A percentile compares a stretch with the other conserved stretches of the same genome.
These are phyloP conservation scores for Trichoderma cornu-damae DNA, from an alignment of 2,329 filamentous ascomycete species.

Conservation along the genomic window DNA sequence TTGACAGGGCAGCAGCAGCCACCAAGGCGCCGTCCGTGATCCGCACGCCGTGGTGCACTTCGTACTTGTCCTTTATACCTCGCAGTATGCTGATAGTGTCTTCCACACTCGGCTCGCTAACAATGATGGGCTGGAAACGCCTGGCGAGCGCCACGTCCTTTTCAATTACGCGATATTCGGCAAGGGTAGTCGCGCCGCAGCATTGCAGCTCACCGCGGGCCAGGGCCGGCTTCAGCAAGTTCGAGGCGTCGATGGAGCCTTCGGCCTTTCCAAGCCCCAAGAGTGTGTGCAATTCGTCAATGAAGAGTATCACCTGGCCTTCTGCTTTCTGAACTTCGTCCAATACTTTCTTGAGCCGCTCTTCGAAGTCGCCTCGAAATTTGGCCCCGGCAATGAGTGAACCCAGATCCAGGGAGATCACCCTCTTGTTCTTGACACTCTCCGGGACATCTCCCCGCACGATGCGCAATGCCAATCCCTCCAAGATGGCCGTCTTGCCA, in stretches of 20 bases:
- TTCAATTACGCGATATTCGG: conserved; percentile 88
- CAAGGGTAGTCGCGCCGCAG: conserved; percentile 88
- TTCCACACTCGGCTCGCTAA: conserved; percentile 85
- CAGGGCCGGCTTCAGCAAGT: conserved; percentile 88
- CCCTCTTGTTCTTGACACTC: conserved; percentile 89
- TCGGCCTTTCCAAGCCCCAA: conserved; percentile 92
- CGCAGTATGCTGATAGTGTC: conserved; percentile 93
- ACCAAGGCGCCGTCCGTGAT: conserved; percentile 92
- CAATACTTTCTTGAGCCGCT: conserved; percentile 82
- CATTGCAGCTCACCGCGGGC: conserved; percentile 90
- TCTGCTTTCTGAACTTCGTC: conserved; percentile 87
- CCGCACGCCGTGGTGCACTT: conserved; percentile 92
- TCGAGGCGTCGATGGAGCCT: conserved; percentile 93
- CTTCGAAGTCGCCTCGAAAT: conserved; percentile 93
- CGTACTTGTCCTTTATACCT: conserved; percentile 96
- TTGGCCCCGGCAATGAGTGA: conserved; percentile 94
- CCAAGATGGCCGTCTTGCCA: conserved; percentile 89
- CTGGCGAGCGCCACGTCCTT: conserved; percentile 91
- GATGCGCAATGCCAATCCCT: conserved; percentile 85
- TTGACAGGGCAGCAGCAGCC: conserved; percentile 84
- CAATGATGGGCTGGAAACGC: conserved; percentile 88
- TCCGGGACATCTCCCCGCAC: conserved; percentile 91
- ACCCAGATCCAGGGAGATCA: conserved; percentile 82
- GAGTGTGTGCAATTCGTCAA: conserved; percentile 89
- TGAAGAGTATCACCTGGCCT: conserved; percentile 87